Evolutionary conservation across 208 protist species (phyloP).

Genomic region (Trypanosoma cruzi): DNA sequence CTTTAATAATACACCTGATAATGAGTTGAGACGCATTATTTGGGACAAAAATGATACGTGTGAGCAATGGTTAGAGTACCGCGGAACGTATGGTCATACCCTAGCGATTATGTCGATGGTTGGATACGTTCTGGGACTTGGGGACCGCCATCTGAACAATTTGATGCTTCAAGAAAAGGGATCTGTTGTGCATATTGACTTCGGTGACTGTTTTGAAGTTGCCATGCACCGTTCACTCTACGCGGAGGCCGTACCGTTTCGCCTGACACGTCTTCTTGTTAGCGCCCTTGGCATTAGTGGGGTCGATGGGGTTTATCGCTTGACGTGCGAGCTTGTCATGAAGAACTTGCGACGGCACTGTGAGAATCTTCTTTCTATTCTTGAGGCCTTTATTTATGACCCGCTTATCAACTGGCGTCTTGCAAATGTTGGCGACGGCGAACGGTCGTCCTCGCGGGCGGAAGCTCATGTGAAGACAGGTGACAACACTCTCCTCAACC

Average conservation of each 20-base stretch:
- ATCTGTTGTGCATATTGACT: conserved; percentile 99
- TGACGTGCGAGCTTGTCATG: conserved; percentile 98
- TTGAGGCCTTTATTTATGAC: conserved; percentile 99
- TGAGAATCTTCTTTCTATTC: conserved; percentile 98
- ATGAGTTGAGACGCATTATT: conserved; percentile 89
- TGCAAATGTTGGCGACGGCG: conserved; percentile 48
- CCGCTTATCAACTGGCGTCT: conserved; percentile 99
- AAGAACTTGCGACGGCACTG: conserved; percentile 98
- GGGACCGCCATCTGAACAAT: conserved; percentile 99
- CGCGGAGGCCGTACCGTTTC: conserved; percentile 99
- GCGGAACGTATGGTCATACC: conserved; percentile 98
- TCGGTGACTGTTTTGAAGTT: conserved; percentile 99
- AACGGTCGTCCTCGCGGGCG: conserved; percentile 19
- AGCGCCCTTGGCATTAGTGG: conserved; percentile 99
- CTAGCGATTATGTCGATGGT: conserved; percentile 99
- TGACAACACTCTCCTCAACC: neutral
- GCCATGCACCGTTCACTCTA: conserved; percentile 98
- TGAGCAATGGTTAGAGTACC: conserved; percentile 98
- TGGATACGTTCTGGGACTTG: conserved; percentile 94
- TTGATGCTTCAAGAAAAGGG: conserved; percentile 99
- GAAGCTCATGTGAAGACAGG: neutral
- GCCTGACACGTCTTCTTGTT: conserved; percentile 99
- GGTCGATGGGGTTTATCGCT: conserved; percentile 98
- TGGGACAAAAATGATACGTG: conserved; percentile 98
- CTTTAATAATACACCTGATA: conserved; percentile 92